These are phyloP conservation scores for Neofusicoccum parvum DNA, from an alignment of 2,329 filamentous ascomycete genomes.

Conservation along the genomic window DNA sequence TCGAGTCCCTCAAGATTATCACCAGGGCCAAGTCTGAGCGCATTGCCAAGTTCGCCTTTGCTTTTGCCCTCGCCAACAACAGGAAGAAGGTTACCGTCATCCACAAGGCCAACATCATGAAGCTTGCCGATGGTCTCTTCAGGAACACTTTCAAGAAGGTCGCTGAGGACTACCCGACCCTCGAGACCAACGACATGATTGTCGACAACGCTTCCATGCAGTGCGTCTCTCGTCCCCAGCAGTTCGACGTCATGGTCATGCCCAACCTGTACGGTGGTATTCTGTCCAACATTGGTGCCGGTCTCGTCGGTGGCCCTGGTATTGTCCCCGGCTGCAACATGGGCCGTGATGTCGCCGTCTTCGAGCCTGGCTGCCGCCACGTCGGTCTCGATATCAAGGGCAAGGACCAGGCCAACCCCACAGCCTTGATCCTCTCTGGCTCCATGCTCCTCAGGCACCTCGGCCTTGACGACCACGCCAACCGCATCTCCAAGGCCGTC, in stretches of 20 bases:
- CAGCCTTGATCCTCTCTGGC: conserved; percentile 89
- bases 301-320: conserved; percentile 93
- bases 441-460: conserved; percentile 98
- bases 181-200: conserved; percentile 99
- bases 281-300: conserved; percentile 96
- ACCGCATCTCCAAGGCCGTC: conserved; percentile 91
- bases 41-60: conserved; percentile 98
- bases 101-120: conserved; percentile 99
- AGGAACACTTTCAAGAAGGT: conserved; percentile 93
- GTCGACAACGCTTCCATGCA: conserved; percentile 99
- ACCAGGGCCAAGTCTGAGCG: conserved; percentile 98
- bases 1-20: conserved; percentile 99
- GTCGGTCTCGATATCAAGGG: conserved; percentile 99
- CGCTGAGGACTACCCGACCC: conserved; percentile 90
- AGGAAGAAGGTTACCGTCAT: conserved; percentile 99
- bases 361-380: conserved; percentile 98
- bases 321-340: conserved; percentile 99
- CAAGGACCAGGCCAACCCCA: conserved; percentile 99
- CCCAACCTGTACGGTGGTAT: conserved; percentile 99
- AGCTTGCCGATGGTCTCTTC: conserved; percentile 98
- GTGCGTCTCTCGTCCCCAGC: conserved; percentile 91
- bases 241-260: conserved; percentile 99
- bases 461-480: conserved; percentile 95
- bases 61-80: conserved; percentile 97
- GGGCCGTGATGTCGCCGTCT: conserved; percentile 96